phyloP scores from a whole-genome alignment of 371 early-diverging fungal genomes.

The Lichtheimia ramosa region DNA sequence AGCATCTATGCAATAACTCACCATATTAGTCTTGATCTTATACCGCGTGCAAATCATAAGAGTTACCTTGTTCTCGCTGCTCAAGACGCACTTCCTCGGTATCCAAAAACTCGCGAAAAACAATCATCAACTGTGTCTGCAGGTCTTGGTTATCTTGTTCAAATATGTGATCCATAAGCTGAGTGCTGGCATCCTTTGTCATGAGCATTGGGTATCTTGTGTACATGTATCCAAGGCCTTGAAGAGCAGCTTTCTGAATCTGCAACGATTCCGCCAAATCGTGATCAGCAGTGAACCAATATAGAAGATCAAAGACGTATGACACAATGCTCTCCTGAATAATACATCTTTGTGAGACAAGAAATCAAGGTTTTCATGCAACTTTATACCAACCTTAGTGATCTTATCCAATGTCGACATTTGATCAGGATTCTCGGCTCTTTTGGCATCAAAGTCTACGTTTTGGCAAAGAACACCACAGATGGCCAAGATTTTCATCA shows the following conservation, averaged over 20 bases:
- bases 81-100: slow-evolving; percentile 58
- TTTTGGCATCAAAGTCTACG: slow-evolving; percentile 75
- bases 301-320: slow-evolving; percentile 7
- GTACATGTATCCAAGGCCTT: slow-evolving; percentile 66
- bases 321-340: slow-evolving; percentile 3
- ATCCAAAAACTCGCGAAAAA: slow-evolving; percentile 70
- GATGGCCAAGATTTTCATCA: slow-evolving; percentile 47
- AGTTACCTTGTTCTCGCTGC: slow-evolving; percentile 39
- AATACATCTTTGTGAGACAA: neutral
- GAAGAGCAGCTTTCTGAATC: slow-evolving; percentile 27
- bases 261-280: slow-evolving; percentile 13
- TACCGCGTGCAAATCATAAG: neutral
- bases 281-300: slow-evolving; percentile 11
- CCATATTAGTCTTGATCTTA: neutral
- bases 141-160: slow-evolving; percentile 40
- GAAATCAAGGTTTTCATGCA: neutral
- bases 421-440: slow-evolving; percentile 31
- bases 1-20: slow-evolving; percentile 4
- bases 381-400: slow-evolving; percentile 11
- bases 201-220: slow-evolving; percentile 72
- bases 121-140: slow-evolving; percentile 67
- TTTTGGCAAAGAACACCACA: slow-evolving; percentile 70
- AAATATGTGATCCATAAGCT: slow-evolving; percentile 72
- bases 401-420: slow-evolving; percentile 17
- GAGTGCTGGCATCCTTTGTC: slow-evolving; percentile 52